Base-by-base conservation (phyloP, 176 grass and related monocot genomes). In the Panicum miliaceum region DNA sequence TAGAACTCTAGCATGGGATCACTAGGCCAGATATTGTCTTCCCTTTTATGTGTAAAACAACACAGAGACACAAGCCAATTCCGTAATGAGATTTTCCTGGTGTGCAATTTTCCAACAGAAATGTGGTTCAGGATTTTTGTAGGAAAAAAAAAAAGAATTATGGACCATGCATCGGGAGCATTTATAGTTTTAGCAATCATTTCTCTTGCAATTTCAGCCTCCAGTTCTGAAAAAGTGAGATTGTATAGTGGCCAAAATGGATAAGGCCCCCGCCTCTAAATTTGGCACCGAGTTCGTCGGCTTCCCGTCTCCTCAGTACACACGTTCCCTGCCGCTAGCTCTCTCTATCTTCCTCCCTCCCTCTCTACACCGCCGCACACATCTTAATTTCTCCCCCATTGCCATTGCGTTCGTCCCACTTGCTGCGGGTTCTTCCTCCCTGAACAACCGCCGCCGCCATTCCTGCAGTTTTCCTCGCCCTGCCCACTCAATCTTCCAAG, bases 261-360 rank as follows among this genome's bases (percentile, higher is more conserved):
- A 57, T 86, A 90, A 79, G 35, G 1, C n/a, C 15, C 8, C 12
- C 27, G 10, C 13, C 25, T 90, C 88, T 90, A 90, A 79, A 87
- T 84, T 87, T 90, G 73, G 89, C 89, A 59, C 80, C 75, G 60
- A 75, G 84, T 52, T 87, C 84, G 41, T 84, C 46, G 78, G 56
- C 67, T 58, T 22, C 56, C 73, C 46, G 3, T 53, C 45, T 68
- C 37, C 64, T 26, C 7, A 53, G 18, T 35, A 60, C 84, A 78
- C 79, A 78, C 78, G 26, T 48, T 77, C 62, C 71, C 27, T 60
- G 38, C 66, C 15, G 1, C 35, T 37, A 35, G 7, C 20, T 19
- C 56, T 10, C 22, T 9, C 54, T 3, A 7, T 57, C 54, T 57
- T 2, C 0, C 20, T 26, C 67, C 2, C 60, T 4, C 36, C 41